phyloP scores from a whole-genome alignment of 768 basidiomycete genomes.

The Hortiboletus flavorubellus region DNA sequence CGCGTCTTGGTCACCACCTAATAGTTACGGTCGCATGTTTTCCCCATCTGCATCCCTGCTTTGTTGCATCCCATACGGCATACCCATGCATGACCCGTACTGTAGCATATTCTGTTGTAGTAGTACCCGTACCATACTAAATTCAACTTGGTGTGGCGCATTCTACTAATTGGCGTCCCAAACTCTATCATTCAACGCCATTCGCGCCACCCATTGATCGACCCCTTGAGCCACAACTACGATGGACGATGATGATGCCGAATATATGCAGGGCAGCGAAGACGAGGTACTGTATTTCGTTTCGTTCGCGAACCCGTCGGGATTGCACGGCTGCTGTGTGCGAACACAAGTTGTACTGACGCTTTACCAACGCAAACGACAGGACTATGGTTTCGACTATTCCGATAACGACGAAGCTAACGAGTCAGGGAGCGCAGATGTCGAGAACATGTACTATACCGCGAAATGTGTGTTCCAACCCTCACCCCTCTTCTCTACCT shows the following conservation, averaged over 20 bases:
- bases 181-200: background rate
- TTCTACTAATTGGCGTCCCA: background rate
- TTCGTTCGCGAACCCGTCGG: background rate
- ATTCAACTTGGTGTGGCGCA: conserved; percentile 1
- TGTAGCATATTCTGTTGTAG: conserved; percentile 24
- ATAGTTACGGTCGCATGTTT: background rate
- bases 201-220: conserved; percentile 6
- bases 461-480: conserved; percentile 74
- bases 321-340: background rate
- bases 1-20: background rate
- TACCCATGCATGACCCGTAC: conserved; percentile 28
- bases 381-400: conserved; percentile 97
- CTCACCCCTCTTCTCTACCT: background rate
- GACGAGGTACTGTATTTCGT: conserved; percentile 58
- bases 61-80: conserved; percentile 14
- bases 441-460: conserved; percentile 98
- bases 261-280: conserved; percentile 89
- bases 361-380: conserved; percentile 7
- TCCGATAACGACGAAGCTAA: conserved; percentile 86
- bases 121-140: background rate
- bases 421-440: conserved; percentile 77
- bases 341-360: conserved; percentile 1
- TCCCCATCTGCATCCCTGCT: conserved; percentile 8
- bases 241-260: conserved; percentile 94
- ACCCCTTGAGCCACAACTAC: conserved; percentile 8